These are phyloP conservation scores for Flaveria ramosissima DNA, from an alignment of 129 eudicot species.

Conservation along the genomic window DNA sequence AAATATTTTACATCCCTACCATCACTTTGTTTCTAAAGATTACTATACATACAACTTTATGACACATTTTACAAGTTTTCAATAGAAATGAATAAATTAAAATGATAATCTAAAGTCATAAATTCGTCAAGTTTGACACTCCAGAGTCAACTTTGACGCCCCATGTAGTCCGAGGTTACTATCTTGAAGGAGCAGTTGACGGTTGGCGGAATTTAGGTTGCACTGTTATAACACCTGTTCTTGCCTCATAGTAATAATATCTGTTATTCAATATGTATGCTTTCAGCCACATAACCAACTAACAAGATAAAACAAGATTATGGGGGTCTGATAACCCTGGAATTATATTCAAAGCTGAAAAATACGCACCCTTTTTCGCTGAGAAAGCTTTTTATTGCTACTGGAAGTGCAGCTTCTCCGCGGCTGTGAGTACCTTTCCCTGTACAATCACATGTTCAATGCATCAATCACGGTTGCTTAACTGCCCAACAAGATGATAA, in stretches of 20 bases:
- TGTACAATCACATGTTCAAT: constrained; percentile 21
- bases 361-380: constrained; percentile 60
- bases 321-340: neutral
- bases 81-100: neutral
- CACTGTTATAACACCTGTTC: constrained; percentile 70
- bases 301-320: neutral
- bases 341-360: neutral
- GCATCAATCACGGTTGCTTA: neutral
- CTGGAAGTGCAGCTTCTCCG: constrained; percentile 80
- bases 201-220: constrained; percentile 68
- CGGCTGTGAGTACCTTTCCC: constrained; percentile 89
- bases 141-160: neutral
- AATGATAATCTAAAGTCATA: neutral
- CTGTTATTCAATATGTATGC: constrained; percentile 49
- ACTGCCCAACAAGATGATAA: neutral
- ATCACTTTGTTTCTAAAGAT: constrained; percentile 18
- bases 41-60: constrained; percentile 10
- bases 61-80: constrained; percentile 6
- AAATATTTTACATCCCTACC: constrained; percentile 13
- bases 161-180: constrained; percentile 2
- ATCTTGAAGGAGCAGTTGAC: constrained; percentile 19
- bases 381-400: constrained; percentile 68
- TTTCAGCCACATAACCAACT: constrained; percentile 18
- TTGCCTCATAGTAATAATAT: constrained; percentile 62
- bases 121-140: neutral